Evolutionary conservation across 371 early-diverging fungal species (phyloP).

Genomic region (Paraphysoderma sedebokerense): DNA sequence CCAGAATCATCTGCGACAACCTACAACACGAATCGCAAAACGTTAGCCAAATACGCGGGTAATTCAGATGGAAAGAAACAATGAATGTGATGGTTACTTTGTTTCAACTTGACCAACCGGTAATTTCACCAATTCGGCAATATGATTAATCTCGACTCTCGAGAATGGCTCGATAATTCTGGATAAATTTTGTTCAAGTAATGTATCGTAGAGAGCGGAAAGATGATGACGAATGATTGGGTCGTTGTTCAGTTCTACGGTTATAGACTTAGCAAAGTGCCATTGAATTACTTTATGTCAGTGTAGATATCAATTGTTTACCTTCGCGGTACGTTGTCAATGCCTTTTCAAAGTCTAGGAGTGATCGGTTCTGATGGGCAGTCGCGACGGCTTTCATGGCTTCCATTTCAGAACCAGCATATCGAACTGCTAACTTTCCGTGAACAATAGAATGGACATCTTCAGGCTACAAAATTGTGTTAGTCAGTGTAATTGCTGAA

Average conservation of each 20-base stretch:
- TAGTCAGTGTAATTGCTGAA: not conserved
- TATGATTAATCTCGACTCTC: constrained; percentile 86
- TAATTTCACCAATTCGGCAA: constrained; percentile 80
- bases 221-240: constrained; percentile 82
- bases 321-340: constrained; percentile 64
- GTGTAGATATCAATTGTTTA: constrained; percentile 8
- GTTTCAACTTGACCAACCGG: constrained; percentile 81
- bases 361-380: constrained; percentile 83
- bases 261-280: not conserved
- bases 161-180: constrained; percentile 97
- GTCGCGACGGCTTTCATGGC: constrained; percentile 88
- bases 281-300: not conserved
- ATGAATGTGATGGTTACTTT: constrained; percentile 29
- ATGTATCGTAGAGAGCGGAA: constrained; percentile 83
- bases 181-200: constrained; percentile 91
- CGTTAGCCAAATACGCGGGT: not conserved
- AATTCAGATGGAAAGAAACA: not conserved
- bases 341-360: constrained; percentile 83
- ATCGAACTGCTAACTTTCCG: constrained; percentile 60
- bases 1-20: constrained; percentile 96
- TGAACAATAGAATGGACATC: constrained; percentile 71
- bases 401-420: constrained; percentile 51
- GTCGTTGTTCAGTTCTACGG: constrained; percentile 65
- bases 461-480: constrained; percentile 32
- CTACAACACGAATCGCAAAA: constrained; percentile 8